A percentile compares a stretch with the other conserved stretches of the same genome.
phyloP scores from a whole-genome alignment of 495 filamentous ascomycete genomes.

The Tuber microsphaerosporum region DNA sequence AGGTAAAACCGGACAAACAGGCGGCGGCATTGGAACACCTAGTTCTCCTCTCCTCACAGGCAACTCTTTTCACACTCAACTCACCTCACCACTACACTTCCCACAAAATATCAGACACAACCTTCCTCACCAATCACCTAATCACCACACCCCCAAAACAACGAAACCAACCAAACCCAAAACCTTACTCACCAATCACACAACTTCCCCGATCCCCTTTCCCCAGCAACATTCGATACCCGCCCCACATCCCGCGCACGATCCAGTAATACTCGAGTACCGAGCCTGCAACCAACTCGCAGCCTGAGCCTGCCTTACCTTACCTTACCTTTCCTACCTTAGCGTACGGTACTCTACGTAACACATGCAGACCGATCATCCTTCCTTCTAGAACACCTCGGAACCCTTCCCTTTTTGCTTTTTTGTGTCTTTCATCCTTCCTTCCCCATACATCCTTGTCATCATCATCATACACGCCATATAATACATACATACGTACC shows the following conservation, averaged over 20 bases:
- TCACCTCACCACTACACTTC: background rate
- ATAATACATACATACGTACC: no score
- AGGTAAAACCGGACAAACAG: background rate
- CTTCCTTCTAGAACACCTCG: constrained; percentile 17
- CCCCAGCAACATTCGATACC: background rate
- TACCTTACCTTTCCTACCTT: background rate
- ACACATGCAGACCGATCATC: constrained; percentile 11
- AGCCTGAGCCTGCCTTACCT: background rate
- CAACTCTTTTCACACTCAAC: background rate
- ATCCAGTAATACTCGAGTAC: background rate
- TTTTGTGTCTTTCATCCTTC: background rate
- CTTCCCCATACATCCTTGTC: background rate
- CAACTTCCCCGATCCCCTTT: background rate
- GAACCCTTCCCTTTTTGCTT: background rate
- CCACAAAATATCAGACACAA: background rate
- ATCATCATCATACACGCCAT: background rate
- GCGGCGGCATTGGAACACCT: background rate
- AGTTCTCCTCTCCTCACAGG: background rate
- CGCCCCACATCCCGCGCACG: background rate
- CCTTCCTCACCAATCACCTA: background rate
- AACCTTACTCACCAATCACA: constrained; percentile 4
- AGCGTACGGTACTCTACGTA: background rate
- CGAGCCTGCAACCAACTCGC: background rate
- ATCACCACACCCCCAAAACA: background rate
- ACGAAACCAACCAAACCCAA: background rate